Base-by-base conservation (phyloP, 1,284 basidiomycete species). In the Cryptococcus sp. region DNA sequence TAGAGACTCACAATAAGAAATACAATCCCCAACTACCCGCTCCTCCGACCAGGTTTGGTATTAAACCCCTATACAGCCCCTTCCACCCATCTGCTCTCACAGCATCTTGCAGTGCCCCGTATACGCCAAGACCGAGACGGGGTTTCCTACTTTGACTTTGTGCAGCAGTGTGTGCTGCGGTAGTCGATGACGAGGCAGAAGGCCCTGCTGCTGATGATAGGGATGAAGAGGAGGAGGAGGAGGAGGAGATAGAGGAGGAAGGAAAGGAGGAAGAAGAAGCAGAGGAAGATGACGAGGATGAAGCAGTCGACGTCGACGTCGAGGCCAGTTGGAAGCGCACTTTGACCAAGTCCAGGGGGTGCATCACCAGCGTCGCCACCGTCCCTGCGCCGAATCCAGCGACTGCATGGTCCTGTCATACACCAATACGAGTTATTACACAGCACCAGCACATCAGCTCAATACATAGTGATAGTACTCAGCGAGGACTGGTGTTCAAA, bases 21-120 rank as follows among this genome's bases (percentile, higher is more conserved):
- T 99, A 99, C 35, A 97, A 80, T 0, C 96, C 95, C 95, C 95
- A 99, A 69, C 91, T 94, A 6, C 89, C 87, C n/a, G 94, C 93
- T 69, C 98, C 98, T 19, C 96, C 95, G 0, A 91, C 90, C 47
- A 98, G 85, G 73, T 99, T 99, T 2, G 94, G 87, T 3, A 87
- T 85, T 27, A 99, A 81, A 13, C 95, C 95, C 59, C 95, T 85
- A 78, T 98, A 98, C 51, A 99, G 81, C 0, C 94, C 95, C 64
- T 80, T 84, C 86, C 87, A 89, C 7, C 95, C 94, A 62, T 92
- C 86, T 40, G 82, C 80, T 35, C 80, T 81, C 38, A 91, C 86
- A 48, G 97, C 93, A 59, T 87, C 86, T 41, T 82, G 82, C 59
- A 98, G 77, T 0, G 90, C 85, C 56, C 78, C 74, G 83, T 87